These are phyloP conservation scores for Prunus yedoensis DNA, from an alignment of 331 rosid genomes.

Conservation along the genomic window DNA sequence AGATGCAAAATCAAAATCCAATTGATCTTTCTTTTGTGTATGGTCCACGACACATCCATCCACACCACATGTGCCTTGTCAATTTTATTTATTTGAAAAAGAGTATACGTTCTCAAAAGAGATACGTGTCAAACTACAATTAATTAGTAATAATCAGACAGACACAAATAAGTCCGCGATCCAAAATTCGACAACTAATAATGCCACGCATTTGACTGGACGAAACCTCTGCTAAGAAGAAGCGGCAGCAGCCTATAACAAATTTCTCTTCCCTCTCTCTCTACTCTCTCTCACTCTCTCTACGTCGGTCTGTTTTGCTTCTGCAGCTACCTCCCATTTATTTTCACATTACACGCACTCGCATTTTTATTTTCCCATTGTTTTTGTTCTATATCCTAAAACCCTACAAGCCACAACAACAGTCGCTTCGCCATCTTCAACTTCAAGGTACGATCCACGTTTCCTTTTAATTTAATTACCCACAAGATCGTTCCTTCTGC, in stretches of 20 bases:
- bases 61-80: too few species aligned
- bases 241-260: too few species aligned
- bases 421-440: background rate
- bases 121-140: background rate
- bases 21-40: too few species aligned
- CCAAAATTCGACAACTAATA: background rate
- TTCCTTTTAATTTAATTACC: background rate
- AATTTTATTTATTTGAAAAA: too few species aligned
- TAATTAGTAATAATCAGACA: background rate
- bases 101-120: background rate
- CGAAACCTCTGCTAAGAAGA: background rate
- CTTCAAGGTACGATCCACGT: slow-evolving; percentile 15
- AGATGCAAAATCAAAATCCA: too few species aligned
- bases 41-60: too few species aligned
- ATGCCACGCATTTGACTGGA: background rate
- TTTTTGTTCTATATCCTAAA: too few species aligned
- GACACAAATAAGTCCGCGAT: too few species aligned
- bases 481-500: background rate
- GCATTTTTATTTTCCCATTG: too few species aligned
- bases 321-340: background rate
- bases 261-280: background rate
- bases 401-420: background rate
- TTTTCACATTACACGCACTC: background rate
- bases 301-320: background rate
- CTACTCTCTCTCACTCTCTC: background rate